A percentile compares a stretch with the other conserved stretches of the same genome.
phyloP scores from a whole-genome alignment of 2,329 filamentous ascomycete genomes.

The Ascochyta pisi region DNA sequence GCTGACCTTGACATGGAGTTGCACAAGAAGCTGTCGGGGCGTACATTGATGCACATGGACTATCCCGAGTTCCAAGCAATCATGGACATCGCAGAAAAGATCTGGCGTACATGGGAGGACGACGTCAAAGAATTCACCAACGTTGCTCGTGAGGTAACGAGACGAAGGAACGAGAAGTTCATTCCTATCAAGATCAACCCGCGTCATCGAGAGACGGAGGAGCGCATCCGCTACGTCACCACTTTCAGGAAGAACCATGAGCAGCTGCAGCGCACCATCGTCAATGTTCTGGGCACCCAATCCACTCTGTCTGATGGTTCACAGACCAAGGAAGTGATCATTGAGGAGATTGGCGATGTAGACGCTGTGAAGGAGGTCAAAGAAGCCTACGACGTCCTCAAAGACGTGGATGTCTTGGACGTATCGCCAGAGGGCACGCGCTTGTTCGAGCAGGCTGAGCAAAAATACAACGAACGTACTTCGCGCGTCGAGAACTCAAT shows the following conservation, averaged over 20 bases:
- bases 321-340: slow-evolving; percentile 60
- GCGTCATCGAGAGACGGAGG: slow-evolving; percentile 86
- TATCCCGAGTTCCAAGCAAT: slow-evolving; percentile 88
- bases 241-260: slow-evolving; percentile 98
- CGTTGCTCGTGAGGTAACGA: slow-evolving; percentile 91
- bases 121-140: slow-evolving; percentile 98
- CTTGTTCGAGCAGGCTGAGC: slow-evolving; percentile 91
- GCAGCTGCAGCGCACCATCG: slow-evolving; percentile 93
- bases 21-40: slow-evolving; percentile 84
- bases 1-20: slow-evolving; percentile 87
- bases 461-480: slow-evolving; percentile 95
- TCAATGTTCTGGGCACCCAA: slow-evolving; percentile 86
- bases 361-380: slow-evolving; percentile 96
- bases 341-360: slow-evolving; percentile 95
- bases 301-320: slow-evolving; percentile 51
- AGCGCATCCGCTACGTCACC: slow-evolving; percentile 88
- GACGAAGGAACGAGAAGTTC: slow-evolving; percentile 94
- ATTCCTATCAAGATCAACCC: slow-evolving; percentile 96
- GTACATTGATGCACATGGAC: slow-evolving; percentile 87
- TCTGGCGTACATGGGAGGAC: slow-evolving; percentile 94
- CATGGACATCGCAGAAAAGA: slow-evolving; percentile 81
- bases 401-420: slow-evolving; percentile 94
- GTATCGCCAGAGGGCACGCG: slow-evolving; percentile 89
- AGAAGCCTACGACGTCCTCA: slow-evolving; percentile 91
- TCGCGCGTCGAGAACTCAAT: slow-evolving; percentile 98